Conservation (phyloP, 768 basidiomycete species). For the Candolleomyces eurysporus region DNA sequence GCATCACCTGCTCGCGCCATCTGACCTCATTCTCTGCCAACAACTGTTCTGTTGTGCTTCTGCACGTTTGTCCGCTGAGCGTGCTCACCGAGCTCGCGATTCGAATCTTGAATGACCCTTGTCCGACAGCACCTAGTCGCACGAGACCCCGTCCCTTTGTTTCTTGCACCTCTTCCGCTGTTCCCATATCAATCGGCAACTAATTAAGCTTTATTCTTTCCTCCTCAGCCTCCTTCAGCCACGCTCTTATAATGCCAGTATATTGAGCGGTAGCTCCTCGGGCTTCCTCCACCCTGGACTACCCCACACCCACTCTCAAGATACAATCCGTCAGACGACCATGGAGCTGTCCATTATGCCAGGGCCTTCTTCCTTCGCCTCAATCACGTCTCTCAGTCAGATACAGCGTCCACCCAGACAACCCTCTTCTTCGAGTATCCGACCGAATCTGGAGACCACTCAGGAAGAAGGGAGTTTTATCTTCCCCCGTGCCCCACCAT, state of each 20-base stretch:
- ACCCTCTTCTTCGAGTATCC: neutral
- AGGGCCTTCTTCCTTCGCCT: conserved; percentile 25
- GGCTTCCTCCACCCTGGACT: conserved; percentile 10
- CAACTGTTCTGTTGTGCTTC: conserved; percentile 4
- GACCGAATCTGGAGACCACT: neutral
- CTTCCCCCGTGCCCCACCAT: conserved; percentile 28
- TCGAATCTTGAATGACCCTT: conserved; percentile 11
- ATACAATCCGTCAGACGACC: conserved; percentile 63
- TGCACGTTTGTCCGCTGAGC: neutral
- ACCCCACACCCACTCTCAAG: conserved; percentile 50
- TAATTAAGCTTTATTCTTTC: neutral
- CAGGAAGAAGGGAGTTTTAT: conserved; percentile 23
- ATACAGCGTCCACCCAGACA: neutral
- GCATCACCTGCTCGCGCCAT: conserved; percentile 21
- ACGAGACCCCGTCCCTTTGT: no score
- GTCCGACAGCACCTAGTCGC: neutral
- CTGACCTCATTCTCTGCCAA: conserved; percentile 21
- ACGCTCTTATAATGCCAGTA: conserved; percentile 41
- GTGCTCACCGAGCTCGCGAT: conserved; percentile 13
- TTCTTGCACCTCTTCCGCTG: no score
- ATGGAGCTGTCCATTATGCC: conserved; percentile 62
- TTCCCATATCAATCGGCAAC: no score
- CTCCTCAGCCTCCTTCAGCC: conserved; percentile 40
- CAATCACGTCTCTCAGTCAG: neutral
- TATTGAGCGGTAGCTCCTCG: conserved; percentile 18